Conservation (phyloP, 345 rosid genomes). For the Pistacia vera region DNA sequence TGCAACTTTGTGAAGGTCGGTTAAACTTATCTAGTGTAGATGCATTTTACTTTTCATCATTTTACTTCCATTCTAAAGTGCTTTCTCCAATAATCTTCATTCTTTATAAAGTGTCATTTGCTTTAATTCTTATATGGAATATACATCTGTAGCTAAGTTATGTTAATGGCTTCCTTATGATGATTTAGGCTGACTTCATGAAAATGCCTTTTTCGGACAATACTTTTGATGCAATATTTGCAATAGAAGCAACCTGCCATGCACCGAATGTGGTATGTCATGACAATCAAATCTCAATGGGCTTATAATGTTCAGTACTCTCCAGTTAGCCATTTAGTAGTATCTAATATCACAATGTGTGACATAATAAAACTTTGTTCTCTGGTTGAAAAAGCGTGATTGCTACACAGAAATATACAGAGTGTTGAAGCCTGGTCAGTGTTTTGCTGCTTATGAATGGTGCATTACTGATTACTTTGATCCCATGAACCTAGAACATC, state of each 20-base stretch:
- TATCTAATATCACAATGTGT: not conserved
- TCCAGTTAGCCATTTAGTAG: not conserved
- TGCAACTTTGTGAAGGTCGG: conserved; percentile 91
- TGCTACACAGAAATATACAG: conserved; percentile 95
- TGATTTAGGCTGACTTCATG: conserved; percentile 96
- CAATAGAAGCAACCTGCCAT: conserved; percentile 99
- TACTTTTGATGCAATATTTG: conserved; percentile 88
- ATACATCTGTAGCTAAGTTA: not conserved
- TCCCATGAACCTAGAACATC: conserved; percentile 72
- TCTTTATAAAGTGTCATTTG: not conserved
- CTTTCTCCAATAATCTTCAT: not conserved
- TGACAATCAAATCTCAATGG: not conserved
- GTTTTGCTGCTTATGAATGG: conserved; percentile 94
- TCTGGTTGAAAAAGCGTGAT: conserved; percentile 53
- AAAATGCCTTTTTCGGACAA: conserved; percentile 94
- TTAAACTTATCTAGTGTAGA: not conserved
- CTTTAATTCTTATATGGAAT: not conserved
- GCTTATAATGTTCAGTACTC: not conserved
- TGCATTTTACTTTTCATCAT: not conserved
- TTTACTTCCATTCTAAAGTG: not conserved
- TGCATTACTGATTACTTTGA: conserved; percentile 93
- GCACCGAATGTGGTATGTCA: conserved; percentile 95
- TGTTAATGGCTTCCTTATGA: conserved; percentile 17
- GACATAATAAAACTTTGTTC: not conserved
- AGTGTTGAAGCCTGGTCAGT: conserved; percentile 92